A percentile compares a stretch with the other conserved stretches of the same genome.
Evolutionary conservation across 805 yeast species (phyloP).

Genomic region (Spathaspora arborariae): DNA sequence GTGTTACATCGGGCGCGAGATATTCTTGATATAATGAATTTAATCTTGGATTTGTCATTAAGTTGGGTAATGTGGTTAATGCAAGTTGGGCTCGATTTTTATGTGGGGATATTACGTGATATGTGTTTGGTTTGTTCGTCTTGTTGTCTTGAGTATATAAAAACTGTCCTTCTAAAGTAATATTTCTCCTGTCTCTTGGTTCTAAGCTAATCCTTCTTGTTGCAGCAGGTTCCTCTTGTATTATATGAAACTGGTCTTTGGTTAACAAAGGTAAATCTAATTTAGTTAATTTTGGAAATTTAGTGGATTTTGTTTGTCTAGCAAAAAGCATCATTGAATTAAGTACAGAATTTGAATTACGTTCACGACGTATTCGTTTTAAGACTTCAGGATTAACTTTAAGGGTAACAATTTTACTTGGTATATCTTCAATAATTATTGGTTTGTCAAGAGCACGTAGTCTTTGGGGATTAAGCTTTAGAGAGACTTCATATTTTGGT

Average conservation of each 20-base stretch:
- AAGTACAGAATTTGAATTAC: slow-evolving; percentile 18
- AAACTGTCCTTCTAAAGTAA: not conserved
- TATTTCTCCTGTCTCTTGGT: not conserved
- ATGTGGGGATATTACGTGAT: not conserved
- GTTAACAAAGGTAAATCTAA: slow-evolving; percentile 29
- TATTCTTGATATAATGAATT: not conserved
- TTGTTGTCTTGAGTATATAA: not conserved
- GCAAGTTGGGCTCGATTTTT: not conserved
- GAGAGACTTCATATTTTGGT: slow-evolving; percentile 13
- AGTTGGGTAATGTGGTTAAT: not conserved
- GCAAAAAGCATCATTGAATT: slow-evolving; percentile 38
- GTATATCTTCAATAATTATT: not conserved
- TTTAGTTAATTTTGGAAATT: slow-evolving; percentile 27
- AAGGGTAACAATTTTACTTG: slow-evolving; percentile 15
- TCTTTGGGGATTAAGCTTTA: slow-evolving; percentile 20
- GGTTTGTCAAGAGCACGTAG: slow-evolving; percentile 14
- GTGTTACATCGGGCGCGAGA: not conserved
- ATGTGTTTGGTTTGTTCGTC: not conserved
- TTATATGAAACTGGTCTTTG: slow-evolving; percentile 31
- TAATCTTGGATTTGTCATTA: not conserved
- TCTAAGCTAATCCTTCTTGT: not conserved
- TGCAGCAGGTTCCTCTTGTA: slow-evolving; percentile 7
- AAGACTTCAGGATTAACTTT: slow-evolving; percentile 19
- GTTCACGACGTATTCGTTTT: not conserved
- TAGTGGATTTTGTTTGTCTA: slow-evolving; percentile 21